Base-by-base conservation (phyloP, 371 early-diverging fungal genomes). In the Lichtheimia ramosa region DNA sequence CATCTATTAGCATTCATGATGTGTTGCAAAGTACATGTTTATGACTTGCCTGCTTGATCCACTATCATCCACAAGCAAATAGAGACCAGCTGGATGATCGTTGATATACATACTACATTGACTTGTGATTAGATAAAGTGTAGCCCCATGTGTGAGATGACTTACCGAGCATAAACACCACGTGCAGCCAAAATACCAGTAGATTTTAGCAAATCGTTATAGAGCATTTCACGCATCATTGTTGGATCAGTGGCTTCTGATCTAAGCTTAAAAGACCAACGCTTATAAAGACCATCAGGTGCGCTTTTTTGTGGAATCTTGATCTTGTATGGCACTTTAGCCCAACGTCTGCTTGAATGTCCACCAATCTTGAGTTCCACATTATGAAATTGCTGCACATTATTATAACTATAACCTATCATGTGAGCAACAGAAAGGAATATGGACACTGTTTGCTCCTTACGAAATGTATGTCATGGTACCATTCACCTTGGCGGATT, bases 331-430 rank as follows among this genome's bases (percentile, higher is more conserved):
- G 79, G 75, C 20, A 75, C 63, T 43, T 79, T 79, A 27, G 75
- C 69, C 68, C 70, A 79, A 3, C 49, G 54, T 4, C 68, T 62
- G 21, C 74, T 68, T 49, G 66, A 70, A 21, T 71, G 70, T 2
- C 79, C 79, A 12, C 74, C 71, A 20, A 79, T 51, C 63, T 75
- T 79, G 48, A 79, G 46, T 48, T 70, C 58, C 34, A 79, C 73
- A 42, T 71, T 48, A 0, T 55, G 59, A 39, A 71, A 54, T 34
- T 63, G 63, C 27, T 65, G 58, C 0, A 67, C 43, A 15, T 59
- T 46, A 51, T 67, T 59, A 60, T 64, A 65, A 18, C 71, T 71
- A 54, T 2, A 34, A 23, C 10, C 6, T 34, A 34, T 34, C 34
- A 34, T 34, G 34, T 34, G 34, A 34, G 34, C 12, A 15, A n/a